Percentiles rank a stretch among this genome's conserved stretches.
phyloP scores from a whole-genome alignment of 148 eudicot genomes.

The Fagopyrum esculentum region DNA sequence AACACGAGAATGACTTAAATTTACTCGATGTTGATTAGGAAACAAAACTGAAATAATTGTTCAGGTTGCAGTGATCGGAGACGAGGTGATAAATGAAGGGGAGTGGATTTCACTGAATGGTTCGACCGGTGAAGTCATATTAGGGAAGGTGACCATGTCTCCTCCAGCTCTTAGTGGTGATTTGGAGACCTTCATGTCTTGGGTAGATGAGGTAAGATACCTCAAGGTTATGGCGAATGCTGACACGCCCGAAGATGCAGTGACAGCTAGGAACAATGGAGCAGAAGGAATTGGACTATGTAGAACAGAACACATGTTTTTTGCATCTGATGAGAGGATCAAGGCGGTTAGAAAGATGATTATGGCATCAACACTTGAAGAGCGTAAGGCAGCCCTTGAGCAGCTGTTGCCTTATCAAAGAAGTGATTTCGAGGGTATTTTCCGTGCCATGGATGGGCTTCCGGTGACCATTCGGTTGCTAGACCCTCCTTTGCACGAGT shows the following conservation, averaged over 20 bases:
- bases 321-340: constrained; percentile 93
- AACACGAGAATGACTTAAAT: not conserved
- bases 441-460: constrained; percentile 97
- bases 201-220: constrained; percentile 72
- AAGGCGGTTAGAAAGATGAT: constrained; percentile 96
- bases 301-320: constrained; percentile 98
- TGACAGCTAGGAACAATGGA: constrained; percentile 85
- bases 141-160: constrained; percentile 79
- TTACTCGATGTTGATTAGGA: not conserved
- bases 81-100: constrained; percentile 57
- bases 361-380: constrained; percentile 77
- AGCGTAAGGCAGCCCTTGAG: constrained; percentile 73
- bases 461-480: constrained; percentile 91
- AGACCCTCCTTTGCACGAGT: constrained; percentile 98
- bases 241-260: constrained; percentile 80
- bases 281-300: constrained; percentile 98
- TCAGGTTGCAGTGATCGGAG: constrained; percentile 59
- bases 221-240: constrained; percentile 99
- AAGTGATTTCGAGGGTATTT: constrained; percentile 92
- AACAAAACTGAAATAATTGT: not conserved
- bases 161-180: constrained; percentile 91
- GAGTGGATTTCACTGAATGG: constrained; percentile 98
- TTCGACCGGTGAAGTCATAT: constrained; percentile 87
- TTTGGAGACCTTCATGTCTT: constrained; percentile 80
- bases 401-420: constrained; percentile 85